These are phyloP conservation scores for Ramaria sp. DNA, from an alignment of 768 basidiomycete species.

Conservation along the genomic window DNA sequence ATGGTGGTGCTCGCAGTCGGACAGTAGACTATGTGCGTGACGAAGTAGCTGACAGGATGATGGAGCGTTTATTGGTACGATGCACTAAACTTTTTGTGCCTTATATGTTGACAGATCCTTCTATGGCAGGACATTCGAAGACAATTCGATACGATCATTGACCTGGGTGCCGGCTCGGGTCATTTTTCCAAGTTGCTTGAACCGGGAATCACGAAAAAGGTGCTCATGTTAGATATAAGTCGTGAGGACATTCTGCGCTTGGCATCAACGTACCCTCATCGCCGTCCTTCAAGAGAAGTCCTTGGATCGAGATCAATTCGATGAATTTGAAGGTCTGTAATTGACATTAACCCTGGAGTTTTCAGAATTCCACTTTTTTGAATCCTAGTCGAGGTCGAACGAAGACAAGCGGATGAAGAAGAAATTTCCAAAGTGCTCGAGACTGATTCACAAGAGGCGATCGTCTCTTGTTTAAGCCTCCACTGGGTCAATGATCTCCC, in stretches of 20 bases:
- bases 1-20: conserved; percentile 50
- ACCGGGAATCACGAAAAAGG: conserved; percentile 51
- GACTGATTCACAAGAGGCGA: conserved; percentile 76
- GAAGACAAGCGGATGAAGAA: conserved; percentile 81
- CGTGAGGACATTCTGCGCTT: conserved; percentile 33
- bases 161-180: conserved; percentile 85
- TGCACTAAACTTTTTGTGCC: background rate
- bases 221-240: conserved; percentile 80
- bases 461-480: conserved; percentile 82
- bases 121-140: conserved; percentile 75
- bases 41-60: conserved; percentile 83
- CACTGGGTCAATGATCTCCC: conserved; percentile 99
- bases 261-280: conserved; percentile 1
- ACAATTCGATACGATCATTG: conserved; percentile 67
- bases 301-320: conserved; percentile 66
- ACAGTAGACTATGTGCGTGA: conserved; percentile 87
- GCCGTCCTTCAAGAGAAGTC: conserved; percentile 40
- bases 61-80: conserved; percentile 77
- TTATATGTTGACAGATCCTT: background rate
- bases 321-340: conserved; percentile 66
- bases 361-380: too few relatives aligned
- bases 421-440: conserved; percentile 52
- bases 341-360: too few relatives aligned
- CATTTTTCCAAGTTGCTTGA: conserved; percentile 83
- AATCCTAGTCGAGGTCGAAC: conserved; percentile 57